A percentile compares a stretch with the other conserved stretches of the same genome.
phyloP scores from a whole-genome alignment of 345 rosid genomes.

The Streptanthus diversifolius region DNA sequence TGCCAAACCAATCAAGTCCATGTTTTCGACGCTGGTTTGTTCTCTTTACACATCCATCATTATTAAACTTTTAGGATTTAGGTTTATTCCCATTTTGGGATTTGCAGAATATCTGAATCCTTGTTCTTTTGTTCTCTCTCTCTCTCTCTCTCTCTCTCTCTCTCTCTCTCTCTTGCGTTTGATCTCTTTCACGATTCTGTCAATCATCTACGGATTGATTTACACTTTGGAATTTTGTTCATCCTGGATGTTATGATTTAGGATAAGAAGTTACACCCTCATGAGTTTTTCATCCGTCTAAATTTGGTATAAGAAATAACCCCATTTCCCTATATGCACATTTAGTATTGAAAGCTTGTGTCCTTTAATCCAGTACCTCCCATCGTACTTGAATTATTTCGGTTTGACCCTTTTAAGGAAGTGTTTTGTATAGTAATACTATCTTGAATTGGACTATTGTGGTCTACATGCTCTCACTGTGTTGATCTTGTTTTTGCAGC shows the following conservation, averaged over 20 bases:
- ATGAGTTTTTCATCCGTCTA: neutral
- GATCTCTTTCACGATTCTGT: neutral
- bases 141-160: neutral
- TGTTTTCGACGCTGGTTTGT: constrained; percentile 83
- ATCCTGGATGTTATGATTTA: constrained; percentile 13
- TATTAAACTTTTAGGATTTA: neutral
- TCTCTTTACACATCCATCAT: neutral
- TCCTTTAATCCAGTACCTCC: neutral
- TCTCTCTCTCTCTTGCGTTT: neutral
- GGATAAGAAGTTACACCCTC: neutral
- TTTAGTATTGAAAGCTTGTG: neutral
- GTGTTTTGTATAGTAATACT: neutral
- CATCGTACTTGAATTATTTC: neutral
- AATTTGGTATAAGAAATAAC: constrained; percentile 5
- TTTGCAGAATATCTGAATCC: neutral
- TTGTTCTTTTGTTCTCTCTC: neutral
- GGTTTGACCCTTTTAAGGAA: neutral
- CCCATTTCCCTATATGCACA: neutral
- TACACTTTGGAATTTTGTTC: neutral
- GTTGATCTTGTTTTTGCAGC: constrained; percentile 43
- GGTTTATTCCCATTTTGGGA: neutral
- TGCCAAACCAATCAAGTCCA: constrained; percentile 97
- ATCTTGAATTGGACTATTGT: constrained; percentile 11
- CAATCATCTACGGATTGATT: neutral
- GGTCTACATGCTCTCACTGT: constrained; percentile 6